These are phyloP conservation scores for Chloris gayana DNA, from an alignment of 176 grass and related monocot species.

Conservation along the genomic window DNA sequence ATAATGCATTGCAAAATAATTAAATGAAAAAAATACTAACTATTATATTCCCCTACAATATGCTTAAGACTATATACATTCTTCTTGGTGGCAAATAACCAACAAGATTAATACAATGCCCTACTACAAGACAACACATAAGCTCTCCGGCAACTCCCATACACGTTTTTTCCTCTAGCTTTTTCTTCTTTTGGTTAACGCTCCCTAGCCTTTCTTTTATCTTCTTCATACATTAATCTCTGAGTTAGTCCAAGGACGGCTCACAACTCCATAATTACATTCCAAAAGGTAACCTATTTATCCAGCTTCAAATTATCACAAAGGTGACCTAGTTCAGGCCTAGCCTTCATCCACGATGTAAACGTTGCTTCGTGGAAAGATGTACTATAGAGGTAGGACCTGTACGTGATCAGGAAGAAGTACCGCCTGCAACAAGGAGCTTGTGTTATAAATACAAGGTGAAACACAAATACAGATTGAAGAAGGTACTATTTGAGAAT, in stretches of 20 bases:
- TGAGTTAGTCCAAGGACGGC: slow-evolving; percentile 4
- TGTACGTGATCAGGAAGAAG: slow-evolving; percentile 92
- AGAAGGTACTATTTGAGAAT: not conserved
- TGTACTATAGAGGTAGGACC: slow-evolving; percentile 81
- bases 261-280: slow-evolving; percentile 10
- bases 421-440: slow-evolving; percentile 71
- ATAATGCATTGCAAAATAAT: not conserved
- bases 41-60: slow-evolving; percentile 35
- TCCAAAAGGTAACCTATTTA: slow-evolving; percentile 47
- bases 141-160: not conserved
- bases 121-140: slow-evolving; percentile 17
- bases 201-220: not conserved
- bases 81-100: slow-evolving; percentile 37
- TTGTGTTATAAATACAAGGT: not conserved
- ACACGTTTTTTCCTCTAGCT: not conserved
- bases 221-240: not conserved
- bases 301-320: slow-evolving; percentile 93
- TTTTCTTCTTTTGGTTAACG: not conserved
- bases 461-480: not conserved
- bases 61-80: slow-evolving; percentile 48
- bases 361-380: slow-evolving; percentile 60
- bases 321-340: slow-evolving; percentile 95
- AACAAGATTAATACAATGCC: slow-evolving; percentile 32
- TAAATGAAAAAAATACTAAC: not conserved
- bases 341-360: slow-evolving; percentile 84